These are phyloP conservation scores for Leptographium lundbergii DNA, from an alignment of 2,329 filamentous ascomycete species.

Conservation along the genomic window DNA sequence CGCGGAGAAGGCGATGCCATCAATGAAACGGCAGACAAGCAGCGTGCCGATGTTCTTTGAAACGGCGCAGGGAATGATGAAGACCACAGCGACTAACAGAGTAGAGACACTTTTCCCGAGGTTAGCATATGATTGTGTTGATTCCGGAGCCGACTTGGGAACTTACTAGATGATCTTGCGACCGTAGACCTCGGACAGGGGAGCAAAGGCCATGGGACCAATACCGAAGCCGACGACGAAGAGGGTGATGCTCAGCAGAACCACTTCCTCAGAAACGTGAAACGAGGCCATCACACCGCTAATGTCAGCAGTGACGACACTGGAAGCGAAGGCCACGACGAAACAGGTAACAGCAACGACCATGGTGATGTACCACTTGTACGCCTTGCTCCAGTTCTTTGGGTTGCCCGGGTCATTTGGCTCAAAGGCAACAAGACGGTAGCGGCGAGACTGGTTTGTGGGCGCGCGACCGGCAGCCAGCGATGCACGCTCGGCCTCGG, in stretches of 20 bases:
- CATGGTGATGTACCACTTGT: conserved; percentile 80
- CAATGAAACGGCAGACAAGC: conserved; percentile 62
- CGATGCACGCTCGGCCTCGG: conserved; percentile 35
- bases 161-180: conserved; percentile 55
- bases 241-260: conserved; percentile 57
- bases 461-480: conserved; percentile 3
- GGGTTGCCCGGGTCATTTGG: conserved; percentile 64
- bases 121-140: background rate
- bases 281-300: conserved; percentile 51
- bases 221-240: conserved; percentile 77
- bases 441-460: conserved; percentile 18
- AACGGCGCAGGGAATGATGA: conserved; percentile 69
- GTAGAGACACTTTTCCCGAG: conserved; percentile 36
- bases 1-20: conserved; percentile 73
- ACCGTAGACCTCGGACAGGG: conserved; percentile 62
- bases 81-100: conserved; percentile 57
- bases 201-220: conserved; percentile 69
- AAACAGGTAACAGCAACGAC: conserved; percentile 67
- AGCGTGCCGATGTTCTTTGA: conserved; percentile 65
- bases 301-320: conserved; percentile 68
- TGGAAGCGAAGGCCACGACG: conserved; percentile 57
- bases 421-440: conserved; percentile 51
- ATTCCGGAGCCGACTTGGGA: background rate
- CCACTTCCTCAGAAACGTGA: conserved; percentile 57
- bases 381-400: conserved; percentile 71